Percentiles rank a stretch among this genome's conserved stretches.
These are phyloP conservation scores for Hansenula sp. DNA, from an alignment of 1,139 yeast species.

Conservation along the genomic window DNA sequence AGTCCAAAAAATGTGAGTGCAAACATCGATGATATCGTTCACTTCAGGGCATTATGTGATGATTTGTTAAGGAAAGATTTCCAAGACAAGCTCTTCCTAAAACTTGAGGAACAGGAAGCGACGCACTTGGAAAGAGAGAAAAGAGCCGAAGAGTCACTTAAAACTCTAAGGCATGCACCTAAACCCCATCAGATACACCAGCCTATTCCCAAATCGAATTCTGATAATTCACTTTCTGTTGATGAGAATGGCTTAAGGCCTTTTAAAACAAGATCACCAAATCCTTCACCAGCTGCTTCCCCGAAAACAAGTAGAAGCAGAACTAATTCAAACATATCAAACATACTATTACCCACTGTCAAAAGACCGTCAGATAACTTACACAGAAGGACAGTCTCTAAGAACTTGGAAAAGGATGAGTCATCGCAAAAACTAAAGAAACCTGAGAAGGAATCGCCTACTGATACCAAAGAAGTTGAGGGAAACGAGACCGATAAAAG, in stretches of 20 bases:
- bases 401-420: slow-evolving; percentile 1
- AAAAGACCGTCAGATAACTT: slow-evolving; percentile 2
- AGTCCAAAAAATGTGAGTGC: slow-evolving; percentile 10
- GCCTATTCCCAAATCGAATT: neutral
- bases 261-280: slow-evolving; percentile 21
- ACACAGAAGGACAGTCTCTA: slow-evolving; percentile 1
- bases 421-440: neutral
- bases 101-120: slow-evolving; percentile 13
- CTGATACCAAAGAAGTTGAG: neutral
- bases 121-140: slow-evolving; percentile 12
- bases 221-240: slow-evolving; percentile 5
- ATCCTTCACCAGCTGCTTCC: slow-evolving; percentile 9
- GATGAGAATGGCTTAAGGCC: slow-evolving; percentile 16
- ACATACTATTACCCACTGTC: neutral
- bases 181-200: neutral
- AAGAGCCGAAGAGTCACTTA: slow-evolving; percentile 14
- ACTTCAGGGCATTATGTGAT: slow-evolving; percentile 6
- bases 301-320: slow-evolving; percentile 6
- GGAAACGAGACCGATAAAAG: neutral
- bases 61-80: slow-evolving; percentile 12
- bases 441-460: neutral
- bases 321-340: neutral
- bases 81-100: slow-evolving; percentile 8
- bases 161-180: slow-evolving; percentile 7
- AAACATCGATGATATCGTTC: slow-evolving; percentile 8